Base-by-base conservation (phyloP, 2,329 filamentous ascomycete species). In the Penicillium verrucosum region DNA sequence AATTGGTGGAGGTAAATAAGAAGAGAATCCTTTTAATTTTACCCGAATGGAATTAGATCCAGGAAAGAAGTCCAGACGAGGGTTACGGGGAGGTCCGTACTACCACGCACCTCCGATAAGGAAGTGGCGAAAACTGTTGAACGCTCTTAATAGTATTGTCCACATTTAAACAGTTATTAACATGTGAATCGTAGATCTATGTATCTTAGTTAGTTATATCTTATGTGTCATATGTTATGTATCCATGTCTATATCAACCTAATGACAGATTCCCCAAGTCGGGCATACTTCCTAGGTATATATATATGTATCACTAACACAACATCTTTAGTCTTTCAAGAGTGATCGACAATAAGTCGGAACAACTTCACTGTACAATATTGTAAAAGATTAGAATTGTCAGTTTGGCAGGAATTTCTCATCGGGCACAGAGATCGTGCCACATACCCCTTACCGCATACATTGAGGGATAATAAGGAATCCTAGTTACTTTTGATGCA, bases 101-200 rank as follows among this genome's bases (percentile, higher is more conserved):
- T 44, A 51, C 49, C 49, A 51, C 49, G 38, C 38, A 51, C 49
- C 29, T 42, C 18, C 40, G 49, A 51, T 51, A 50, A 42, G 36
- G 14, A 42, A 27, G 49, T 44, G 49, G 38, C 49, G 30, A 51
- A 34, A 34, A 14, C 21, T 6, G n/a, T 21, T 18, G 4, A 11
- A 38, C 32, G 16, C 32, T 6, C 5, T 12, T 32, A 9, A 29
- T 9, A 10, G 30, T 32, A 32, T 32, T 32, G 34, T n/a, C 32
- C 32, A 34, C 34, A 36, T 21, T 16, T 36, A n/a, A 37, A 32
- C 11, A 32, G 30, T 10, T 21, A 29, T 38, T 21, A 38, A 50
- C 37, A 50, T 9, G 38, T 51, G 37, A 30, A 40, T 37, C 12
- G 3, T 44, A 30, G 42, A n/a, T 2, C 18, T 12, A 16, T n/a